Evolutionary conservation across 805 yeast genomes (phyloP).

Genomic region (Jamesozyma gamospora): DNA sequence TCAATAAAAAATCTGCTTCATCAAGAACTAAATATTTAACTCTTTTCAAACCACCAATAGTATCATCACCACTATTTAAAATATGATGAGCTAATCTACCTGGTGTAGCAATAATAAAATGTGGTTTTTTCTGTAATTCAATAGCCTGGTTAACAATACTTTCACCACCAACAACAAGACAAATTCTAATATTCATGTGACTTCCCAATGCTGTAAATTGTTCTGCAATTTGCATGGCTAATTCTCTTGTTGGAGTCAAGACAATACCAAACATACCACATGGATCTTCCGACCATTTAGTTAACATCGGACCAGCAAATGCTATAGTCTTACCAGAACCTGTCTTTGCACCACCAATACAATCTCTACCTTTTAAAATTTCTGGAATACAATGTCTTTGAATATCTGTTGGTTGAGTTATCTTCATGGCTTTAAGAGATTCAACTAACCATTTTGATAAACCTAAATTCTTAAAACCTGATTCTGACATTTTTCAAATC

Average conservation of each 20-base stretch:
- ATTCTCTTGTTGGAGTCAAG: slow-evolving; percentile 85
- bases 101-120: slow-evolving; percentile 93
- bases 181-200: slow-evolving; percentile 70
- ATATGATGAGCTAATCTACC: slow-evolving; percentile 94
- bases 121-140: slow-evolving; percentile 74
- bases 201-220: slow-evolving; percentile 92
- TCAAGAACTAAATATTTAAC: slow-evolving; percentile 79
- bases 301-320: slow-evolving; percentile 93
- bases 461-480: slow-evolving; percentile 38
- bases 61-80: slow-evolving; percentile 78
- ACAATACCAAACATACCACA: slow-evolving; percentile 83
- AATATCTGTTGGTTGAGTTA: slow-evolving; percentile 73
- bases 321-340: slow-evolving; percentile 98
- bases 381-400: slow-evolving; percentile 85
- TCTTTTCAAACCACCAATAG: slow-evolving; percentile 38
- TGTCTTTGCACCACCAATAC: slow-evolving; percentile 97
- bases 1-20: slow-evolving; percentile 89
- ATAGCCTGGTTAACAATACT: slow-evolving; percentile 85
- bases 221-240: slow-evolving; percentile 94
- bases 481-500: background rate
- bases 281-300: slow-evolving; percentile 93
- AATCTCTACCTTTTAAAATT: slow-evolving; percentile 66
- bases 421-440: slow-evolving; percentile 71
- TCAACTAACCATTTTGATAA: slow-evolving; percentile 81
- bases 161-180: slow-evolving; percentile 89